phyloP scores from a whole-genome alignment of 163 green algal genomes.

The Scenedesmus sp. region DNA sequence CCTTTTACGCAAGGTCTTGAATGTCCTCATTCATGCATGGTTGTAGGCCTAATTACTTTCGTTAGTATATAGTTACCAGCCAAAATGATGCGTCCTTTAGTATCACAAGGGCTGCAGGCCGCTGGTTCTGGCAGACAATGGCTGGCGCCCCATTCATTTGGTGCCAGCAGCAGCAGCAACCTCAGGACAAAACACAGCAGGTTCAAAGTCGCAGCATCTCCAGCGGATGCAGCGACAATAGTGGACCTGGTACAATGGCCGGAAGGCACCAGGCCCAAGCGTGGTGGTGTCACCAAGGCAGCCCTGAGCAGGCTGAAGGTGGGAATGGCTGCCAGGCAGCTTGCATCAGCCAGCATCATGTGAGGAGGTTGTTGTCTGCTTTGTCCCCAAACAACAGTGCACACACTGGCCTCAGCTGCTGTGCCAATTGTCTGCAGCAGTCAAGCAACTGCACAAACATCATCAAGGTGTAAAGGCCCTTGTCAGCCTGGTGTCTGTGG shows the following conservation, averaged over 20 bases:
- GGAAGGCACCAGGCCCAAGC: conserved; percentile 41
- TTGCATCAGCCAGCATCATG: neutral
- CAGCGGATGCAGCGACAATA: neutral
- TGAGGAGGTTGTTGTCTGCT: neutral
- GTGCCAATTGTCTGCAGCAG: too few species aligned
- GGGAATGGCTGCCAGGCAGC: neutral
- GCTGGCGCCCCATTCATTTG: neutral
- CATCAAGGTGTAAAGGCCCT: neutral
- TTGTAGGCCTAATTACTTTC: neutral
- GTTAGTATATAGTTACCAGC: neutral
- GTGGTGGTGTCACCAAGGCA: conserved; percentile 41
- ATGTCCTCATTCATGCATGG: neutral
- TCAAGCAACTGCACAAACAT: neutral
- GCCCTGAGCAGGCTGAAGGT: conserved; percentile 49
- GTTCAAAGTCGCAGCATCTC: neutral
- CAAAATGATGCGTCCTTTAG: neutral
- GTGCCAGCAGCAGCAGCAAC: conserved; percentile 5
- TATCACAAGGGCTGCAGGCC: neutral
- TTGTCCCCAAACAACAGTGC: neutral
- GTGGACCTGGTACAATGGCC: conserved; percentile 46
- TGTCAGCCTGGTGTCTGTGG: neutral
- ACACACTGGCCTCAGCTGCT: too few species aligned
- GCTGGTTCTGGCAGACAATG: neutral
- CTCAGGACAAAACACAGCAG: neutral
- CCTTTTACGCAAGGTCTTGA: neutral